Evolutionary conservation across 2,329 filamentous ascomycete genomes (phyloP).

Genomic region (Fusarium sp.): DNA sequence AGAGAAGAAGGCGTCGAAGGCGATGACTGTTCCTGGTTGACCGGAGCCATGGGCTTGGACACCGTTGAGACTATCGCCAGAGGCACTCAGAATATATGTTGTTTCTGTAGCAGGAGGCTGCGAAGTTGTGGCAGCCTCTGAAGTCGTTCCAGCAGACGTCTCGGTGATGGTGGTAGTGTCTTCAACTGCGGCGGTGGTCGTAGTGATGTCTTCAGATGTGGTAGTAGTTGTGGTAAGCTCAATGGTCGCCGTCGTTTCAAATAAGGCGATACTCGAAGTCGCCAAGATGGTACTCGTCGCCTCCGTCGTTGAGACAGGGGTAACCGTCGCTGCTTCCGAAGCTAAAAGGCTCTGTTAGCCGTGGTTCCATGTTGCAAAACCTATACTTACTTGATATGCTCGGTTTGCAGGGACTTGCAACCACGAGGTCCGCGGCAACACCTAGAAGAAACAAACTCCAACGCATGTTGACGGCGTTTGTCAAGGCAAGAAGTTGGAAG

Average conservation of each 20-base stretch:
- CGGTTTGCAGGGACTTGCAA: too few relatives aligned
- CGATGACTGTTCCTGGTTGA: not conserved
- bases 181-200: accelerated
- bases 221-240: too few relatives aligned
- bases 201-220: not conserved
- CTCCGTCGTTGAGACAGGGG: not conserved
- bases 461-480: too few relatives aligned
- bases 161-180: accelerated
- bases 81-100: not conserved
- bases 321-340: not conserved
- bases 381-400: too few relatives aligned
- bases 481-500: too few relatives aligned
- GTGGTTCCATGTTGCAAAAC: accelerated
- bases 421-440: too few relatives aligned
- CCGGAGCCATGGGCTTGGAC: not conserved
- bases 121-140: accelerated
- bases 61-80: not conserved
- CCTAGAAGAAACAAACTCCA: too few relatives aligned
- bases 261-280: too few relatives aligned
- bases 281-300: not conserved
- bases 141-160: accelerated
- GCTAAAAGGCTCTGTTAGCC: not conserved
- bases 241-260: too few relatives aligned
- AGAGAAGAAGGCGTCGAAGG: not conserved
- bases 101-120: not conserved